These are phyloP conservation scores for Penicillium daleae DNA, from an alignment of 495 filamentous ascomycete genomes.

Conservation along the genomic window DNA sequence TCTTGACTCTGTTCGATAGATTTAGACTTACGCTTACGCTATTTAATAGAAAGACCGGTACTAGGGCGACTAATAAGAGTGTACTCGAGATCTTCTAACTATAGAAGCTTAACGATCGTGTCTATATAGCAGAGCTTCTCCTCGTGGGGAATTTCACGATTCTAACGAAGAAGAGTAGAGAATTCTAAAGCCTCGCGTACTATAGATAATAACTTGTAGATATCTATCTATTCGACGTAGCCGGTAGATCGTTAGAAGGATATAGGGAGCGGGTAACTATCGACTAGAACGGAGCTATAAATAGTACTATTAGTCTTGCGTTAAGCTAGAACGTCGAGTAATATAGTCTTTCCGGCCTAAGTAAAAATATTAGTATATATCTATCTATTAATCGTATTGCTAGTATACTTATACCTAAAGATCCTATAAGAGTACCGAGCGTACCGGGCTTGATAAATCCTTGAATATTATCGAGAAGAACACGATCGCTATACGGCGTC, in stretches of 20 bases:
- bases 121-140: conserved; percentile 66
- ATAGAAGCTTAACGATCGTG: conserved; percentile 57
- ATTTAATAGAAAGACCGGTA: conserved; percentile 60
- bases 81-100: conserved; percentile 43
- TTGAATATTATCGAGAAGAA: conserved; percentile 75
- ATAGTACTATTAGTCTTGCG: conserved; percentile 86
- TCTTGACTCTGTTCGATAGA: conserved; percentile 14
- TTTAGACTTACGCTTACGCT: conserved; percentile 51
- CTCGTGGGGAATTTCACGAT: conserved; percentile 48
- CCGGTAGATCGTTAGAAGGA: conserved; percentile 76
- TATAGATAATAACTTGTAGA: conserved; percentile 61
- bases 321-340: conserved; percentile 58
- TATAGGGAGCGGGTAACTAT: conserved; percentile 72
- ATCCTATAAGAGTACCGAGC: conserved; percentile 74
- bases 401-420: conserved; percentile 57
- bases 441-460: conserved; percentile 91
- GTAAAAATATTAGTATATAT: background rate
- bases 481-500: conserved; percentile 43
- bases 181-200: conserved; percentile 65
- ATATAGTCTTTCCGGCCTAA: conserved; percentile 52
- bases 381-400: background rate
- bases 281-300: conserved; percentile 81
- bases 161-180: conserved; percentile 60
- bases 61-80: conserved; percentile 58
- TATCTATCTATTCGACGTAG: conserved; percentile 63